Conservation (phyloP, 1,139 yeast species). For the Candida tetrigidarum region DNA sequence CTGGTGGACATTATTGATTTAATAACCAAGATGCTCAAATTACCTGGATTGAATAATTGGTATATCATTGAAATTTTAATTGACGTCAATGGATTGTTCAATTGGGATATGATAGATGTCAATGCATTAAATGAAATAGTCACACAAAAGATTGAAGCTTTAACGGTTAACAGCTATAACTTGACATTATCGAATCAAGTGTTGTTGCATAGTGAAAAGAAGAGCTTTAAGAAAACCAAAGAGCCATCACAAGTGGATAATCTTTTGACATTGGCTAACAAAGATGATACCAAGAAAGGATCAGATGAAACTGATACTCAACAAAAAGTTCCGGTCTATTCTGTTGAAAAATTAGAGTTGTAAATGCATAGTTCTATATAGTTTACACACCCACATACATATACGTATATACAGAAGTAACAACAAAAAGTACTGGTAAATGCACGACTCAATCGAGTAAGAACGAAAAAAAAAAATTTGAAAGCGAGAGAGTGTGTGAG, state of each 20-base stretch:
- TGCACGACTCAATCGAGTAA: no score
- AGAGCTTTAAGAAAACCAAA: conserved; percentile 22
- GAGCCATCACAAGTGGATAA: conserved; percentile 37
- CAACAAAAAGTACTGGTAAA: no score
- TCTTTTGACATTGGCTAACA: conserved; percentile 40
- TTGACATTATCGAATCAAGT: conserved; percentile 61
- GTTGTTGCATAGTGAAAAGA: conserved; percentile 26
- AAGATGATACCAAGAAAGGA: conserved; percentile 27
- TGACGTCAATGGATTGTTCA: conserved; percentile 75
- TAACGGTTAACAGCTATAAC: conserved; percentile 55
- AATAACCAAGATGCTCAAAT: conserved; percentile 30
- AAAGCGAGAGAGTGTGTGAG: no score
- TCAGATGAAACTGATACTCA: conserved; percentile 33
- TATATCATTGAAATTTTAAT: conserved; percentile 62
- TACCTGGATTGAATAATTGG: conserved; percentile 50
- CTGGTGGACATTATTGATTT: conserved; percentile 51
- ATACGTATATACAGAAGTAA: neutral
- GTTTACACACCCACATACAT: neutral
- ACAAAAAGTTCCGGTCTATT: conserved; percentile 52
- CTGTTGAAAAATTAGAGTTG: conserved; percentile 52
- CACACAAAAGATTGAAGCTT: conserved; percentile 50
- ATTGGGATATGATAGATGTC: conserved; percentile 58
- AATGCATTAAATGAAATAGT: conserved; percentile 47
- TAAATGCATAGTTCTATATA: conserved; percentile 20
- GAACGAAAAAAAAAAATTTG: neutral